phyloP scores from a whole-genome alignment of 1,284 basidiomycete species.

The Sanghuangporus baumii region DNA sequence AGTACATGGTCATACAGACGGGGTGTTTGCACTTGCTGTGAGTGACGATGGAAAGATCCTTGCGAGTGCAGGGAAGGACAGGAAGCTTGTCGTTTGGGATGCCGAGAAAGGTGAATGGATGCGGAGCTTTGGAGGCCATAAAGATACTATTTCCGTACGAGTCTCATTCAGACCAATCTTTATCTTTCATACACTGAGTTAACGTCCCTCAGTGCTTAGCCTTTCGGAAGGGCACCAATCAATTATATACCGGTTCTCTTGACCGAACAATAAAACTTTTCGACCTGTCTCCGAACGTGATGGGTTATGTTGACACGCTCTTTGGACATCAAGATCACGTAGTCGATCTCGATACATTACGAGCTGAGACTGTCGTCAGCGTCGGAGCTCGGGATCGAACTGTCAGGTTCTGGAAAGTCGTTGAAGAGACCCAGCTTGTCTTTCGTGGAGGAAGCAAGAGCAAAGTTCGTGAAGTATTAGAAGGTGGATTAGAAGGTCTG shows the following conservation, averaged over 20 bases:
- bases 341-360: conserved; percentile 72
- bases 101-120: conserved; percentile 68
- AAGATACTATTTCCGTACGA: conserved; percentile 80
- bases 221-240: conserved; percentile 81
- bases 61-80: conserved; percentile 84
- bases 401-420: conserved; percentile 93
- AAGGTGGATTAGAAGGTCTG: conserved; percentile 66
- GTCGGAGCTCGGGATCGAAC: conserved; percentile 91
- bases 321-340: conserved; percentile 97
- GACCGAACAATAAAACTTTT: conserved; percentile 93
- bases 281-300: conserved; percentile 69
- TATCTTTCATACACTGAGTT: background rate
- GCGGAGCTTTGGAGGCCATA: conserved; percentile 77
- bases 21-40: conserved; percentile 78
- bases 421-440: conserved; percentile 93
- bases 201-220: conserved; percentile 49
- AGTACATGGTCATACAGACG: conserved; percentile 78
- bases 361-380: conserved; percentile 81
- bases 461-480: conserved; percentile 72
- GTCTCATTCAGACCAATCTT: background rate
- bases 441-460: conserved; percentile 90
- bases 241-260: conserved; percentile 84
- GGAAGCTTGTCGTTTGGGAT: conserved; percentile 81
- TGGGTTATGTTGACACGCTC: conserved; percentile 94
- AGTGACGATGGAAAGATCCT: conserved; percentile 84